Evolutionary conservation across 768 basidiomycete species (phyloP).

Genomic region (Boletus insuetus): DNA sequence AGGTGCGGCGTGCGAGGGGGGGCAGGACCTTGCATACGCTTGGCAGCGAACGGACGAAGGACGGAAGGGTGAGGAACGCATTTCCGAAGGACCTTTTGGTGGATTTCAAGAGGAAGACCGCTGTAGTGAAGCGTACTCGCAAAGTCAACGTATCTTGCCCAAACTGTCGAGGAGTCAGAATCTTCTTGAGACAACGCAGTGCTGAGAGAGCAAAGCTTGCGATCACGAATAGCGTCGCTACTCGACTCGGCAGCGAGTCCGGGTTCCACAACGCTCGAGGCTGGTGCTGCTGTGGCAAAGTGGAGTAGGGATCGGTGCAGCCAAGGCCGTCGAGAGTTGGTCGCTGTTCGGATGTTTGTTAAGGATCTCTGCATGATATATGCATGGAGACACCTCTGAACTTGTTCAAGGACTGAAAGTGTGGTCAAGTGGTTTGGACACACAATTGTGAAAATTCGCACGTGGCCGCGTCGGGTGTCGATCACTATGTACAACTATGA

Average conservation of each 20-base stretch:
- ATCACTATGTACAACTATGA: neutral
- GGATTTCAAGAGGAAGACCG: conserved; percentile 58
- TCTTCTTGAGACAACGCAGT: conserved; percentile 31
- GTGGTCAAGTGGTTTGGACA: too few species aligned
- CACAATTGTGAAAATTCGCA: conserved; percentile 13
- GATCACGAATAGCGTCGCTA: conserved; percentile 15
- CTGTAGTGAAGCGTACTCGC: conserved; percentile 47
- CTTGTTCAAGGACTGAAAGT: neutral
- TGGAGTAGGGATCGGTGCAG: conserved; percentile 7
- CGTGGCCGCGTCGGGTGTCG: neutral
- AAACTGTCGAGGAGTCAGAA: conserved; percentile 49
- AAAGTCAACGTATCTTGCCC: conserved; percentile 62
- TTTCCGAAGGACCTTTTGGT: conserved; percentile 66
- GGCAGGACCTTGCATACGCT: conserved; percentile 39
- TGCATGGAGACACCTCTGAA: conserved; percentile 11
- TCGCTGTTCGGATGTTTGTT: conserved; percentile 14
- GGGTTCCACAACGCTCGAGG: conserved; percentile 2
- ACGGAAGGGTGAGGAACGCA: conserved; percentile 50
- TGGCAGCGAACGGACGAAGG: conserved; percentile 45
- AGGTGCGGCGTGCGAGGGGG: conserved; percentile 42
- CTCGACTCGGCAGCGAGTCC: conserved; percentile 2
- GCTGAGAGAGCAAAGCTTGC: conserved; percentile 28
- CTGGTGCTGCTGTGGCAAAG: conserved; percentile 10
- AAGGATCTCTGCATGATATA: conserved; percentile 25
- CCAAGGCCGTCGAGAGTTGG: conserved; percentile 5